phyloP scores from a whole-genome alignment of 805 yeast species.

The Kluyveromyces wickerhamii region DNA sequence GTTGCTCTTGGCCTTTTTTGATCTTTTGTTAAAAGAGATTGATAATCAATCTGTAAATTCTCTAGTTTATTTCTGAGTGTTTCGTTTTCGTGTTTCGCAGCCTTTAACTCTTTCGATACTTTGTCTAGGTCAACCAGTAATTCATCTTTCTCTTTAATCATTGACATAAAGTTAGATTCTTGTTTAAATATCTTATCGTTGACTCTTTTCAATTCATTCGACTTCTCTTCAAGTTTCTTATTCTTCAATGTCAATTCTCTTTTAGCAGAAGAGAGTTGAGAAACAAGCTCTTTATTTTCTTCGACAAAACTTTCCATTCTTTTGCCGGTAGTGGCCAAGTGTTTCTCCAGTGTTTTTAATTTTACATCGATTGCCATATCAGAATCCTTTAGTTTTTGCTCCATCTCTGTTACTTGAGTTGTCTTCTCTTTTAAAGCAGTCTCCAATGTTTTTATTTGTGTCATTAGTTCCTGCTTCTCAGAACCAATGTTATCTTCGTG shows the following conservation, averaged over 20 bases:
- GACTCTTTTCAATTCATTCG: conserved; percentile 28
- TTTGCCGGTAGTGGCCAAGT: conserved; percentile 29
- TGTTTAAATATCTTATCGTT: conserved; percentile 22
- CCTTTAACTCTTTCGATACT: conserved; percentile 22
- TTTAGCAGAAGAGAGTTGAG: conserved; percentile 33
- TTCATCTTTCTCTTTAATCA: conserved; percentile 28
- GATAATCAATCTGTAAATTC: conserved; percentile 37
- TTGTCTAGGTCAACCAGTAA: conserved; percentile 23
- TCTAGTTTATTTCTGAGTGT: conserved; percentile 22
- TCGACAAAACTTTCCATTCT: conserved; percentile 33
- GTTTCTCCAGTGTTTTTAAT: conserved; percentile 28
- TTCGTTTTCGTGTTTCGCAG: conserved; percentile 21
- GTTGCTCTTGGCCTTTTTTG: conserved; percentile 36
- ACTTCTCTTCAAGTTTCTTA: conserved; percentile 30
- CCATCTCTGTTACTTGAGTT: conserved; percentile 24
- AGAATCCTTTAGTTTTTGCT: conserved; percentile 25
- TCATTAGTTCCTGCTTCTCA: conserved; percentile 7
- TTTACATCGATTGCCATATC: conserved; percentile 32
- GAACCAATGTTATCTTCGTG: conserved; percentile 37
- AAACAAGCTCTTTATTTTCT: conserved; percentile 39
- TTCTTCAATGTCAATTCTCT: conserved; percentile 31
- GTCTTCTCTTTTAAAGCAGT: conserved; percentile 24
- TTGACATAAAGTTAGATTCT: conserved; percentile 18
- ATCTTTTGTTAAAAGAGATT: conserved; percentile 17
- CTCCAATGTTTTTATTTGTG: conserved; percentile 12